Percentiles rank a stretch among this genome's conserved stretches.
Conservation (phyloP, 768 basidiomycete genomes). For the Cubamyces lactineus region DNA sequence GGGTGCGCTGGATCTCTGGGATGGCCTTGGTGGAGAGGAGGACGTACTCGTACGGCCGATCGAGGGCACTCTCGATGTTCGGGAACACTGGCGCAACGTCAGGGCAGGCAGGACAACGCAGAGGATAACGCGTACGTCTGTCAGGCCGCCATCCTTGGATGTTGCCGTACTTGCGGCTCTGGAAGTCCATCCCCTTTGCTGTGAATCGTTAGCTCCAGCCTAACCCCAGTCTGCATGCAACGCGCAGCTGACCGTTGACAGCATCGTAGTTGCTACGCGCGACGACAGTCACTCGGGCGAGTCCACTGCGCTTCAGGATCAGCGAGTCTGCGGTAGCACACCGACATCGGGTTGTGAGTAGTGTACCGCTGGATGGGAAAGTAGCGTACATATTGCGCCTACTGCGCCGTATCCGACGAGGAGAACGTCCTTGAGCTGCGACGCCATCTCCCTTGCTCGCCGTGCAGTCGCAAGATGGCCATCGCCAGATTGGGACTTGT, state of each 20-base stretch:
- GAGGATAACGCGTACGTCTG: slow-evolving; percentile 46
- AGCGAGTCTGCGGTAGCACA: slow-evolving; percentile 48
- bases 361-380: too few species aligned
- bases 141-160: slow-evolving; percentile 64
- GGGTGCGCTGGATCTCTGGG: slow-evolving; percentile 63
- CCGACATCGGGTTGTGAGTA: not conserved
- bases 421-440: slow-evolving; percentile 49
- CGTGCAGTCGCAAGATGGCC: too few species aligned
- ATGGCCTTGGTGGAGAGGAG: slow-evolving; percentile 72
- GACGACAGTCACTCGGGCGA: slow-evolving; percentile 69
- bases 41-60: slow-evolving; percentile 64
- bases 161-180: slow-evolving; percentile 62
- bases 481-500: not conserved
- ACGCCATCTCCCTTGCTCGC: not conserved
- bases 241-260: slow-evolving; percentile 45
- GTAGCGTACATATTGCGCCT: slow-evolving; percentile 59
- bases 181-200: slow-evolving; percentile 60
- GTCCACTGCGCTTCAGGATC: slow-evolving; percentile 57
- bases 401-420: slow-evolving; percentile 70
- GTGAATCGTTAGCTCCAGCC: not conserved
- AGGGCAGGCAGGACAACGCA: too few species aligned
- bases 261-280: slow-evolving; percentile 70
- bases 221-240: not conserved
- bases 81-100: slow-evolving; percentile 48
- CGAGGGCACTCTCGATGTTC: slow-evolving; percentile 61